Evolutionary conservation across 1,139 yeast species (phyloP), one percentile per base, ranked within the genome.

Genomic region (Yamadazyma epiphylla): DNA sequence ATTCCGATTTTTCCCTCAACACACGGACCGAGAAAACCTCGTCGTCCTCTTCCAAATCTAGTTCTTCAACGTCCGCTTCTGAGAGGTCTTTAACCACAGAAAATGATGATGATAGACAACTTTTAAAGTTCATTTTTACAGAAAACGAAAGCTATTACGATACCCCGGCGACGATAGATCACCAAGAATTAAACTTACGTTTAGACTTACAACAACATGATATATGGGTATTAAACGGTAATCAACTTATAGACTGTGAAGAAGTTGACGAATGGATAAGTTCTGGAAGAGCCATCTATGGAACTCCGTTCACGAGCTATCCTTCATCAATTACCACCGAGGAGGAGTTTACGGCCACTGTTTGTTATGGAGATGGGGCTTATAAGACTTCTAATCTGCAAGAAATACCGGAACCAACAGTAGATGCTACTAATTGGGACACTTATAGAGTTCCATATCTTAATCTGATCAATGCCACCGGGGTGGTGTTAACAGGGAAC

Each of bases 161-260:
- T 37, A 28, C 31, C 13, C 42, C 43, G 1, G 41, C 39, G 3
- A 30, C 37, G 3, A 9, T 42, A 5, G 38, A 41, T 2, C 15
- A 22, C 19, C 48, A 43, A 24, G 10, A 22, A 2, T 19, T 60
- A 13, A 47, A 43, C 9, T 37, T 64, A 13, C 35, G 67, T 14
- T 31, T 63, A 25, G 70, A 64, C 37, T 19, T 58, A 5, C 23
- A 52, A 10, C 70, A 62, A 35, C 63, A 67, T 4, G 64, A 62
- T 14, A 27, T 60, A 1, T 64, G 68, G 68, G 65, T 58, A 1
- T 42, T 64, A 54, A 51, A 58, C 35, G 50, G 50, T 4, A 35
- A 48, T 9, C 30, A 38, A 3, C 45, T 59, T 29, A 41, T 41
- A 24, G 46, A 44, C 22, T 64, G 71, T 41, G 25, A 35, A 5